Base-by-base conservation (phyloP, 352 stramenopile genomes). In the Nothophytophthora sp. region DNA sequence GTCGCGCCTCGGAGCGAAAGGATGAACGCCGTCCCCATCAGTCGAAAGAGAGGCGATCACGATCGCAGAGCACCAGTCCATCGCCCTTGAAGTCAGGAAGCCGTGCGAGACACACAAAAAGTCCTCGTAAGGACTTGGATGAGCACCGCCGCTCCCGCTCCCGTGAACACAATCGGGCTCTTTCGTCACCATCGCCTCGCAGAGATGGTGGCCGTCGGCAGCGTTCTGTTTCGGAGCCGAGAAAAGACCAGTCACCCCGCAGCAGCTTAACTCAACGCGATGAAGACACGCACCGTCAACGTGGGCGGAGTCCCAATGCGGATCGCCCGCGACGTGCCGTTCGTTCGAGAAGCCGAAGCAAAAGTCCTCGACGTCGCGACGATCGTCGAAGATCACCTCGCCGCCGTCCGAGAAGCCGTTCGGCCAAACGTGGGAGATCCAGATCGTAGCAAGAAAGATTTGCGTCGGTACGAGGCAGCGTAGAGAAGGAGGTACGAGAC, bases 331-430 rank as follows among this genome's bases (percentile, higher is more conserved):
- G 15, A 37, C 60, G 39, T 19, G 18, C 50, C 22, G 13, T 22
- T 48, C 30, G 37, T 16, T 48, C 42, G 20, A 50, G 43, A 57
- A 56, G 54, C 49, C 42, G 32, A 5, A 49, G 56, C 20, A 12
- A 15, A 18, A 49, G 27, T 29, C 33, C 22, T 0, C 18, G 8
- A 40, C 38, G 30, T 6, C 49, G 28, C 35, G 25, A 39, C 23
- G 33, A 53, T 16, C 45, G 33, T 15, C 36, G 20, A 12, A 3
- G 6, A 36, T 39, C 42, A 15, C 24, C 42, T 24, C 33, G 32
- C 4, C 33, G n/a, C 29, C 13, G 29, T 18, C 36, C 18, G 13
- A 11, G 50, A 41, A 53, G 51, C 11, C 34, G 36, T 22, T 48
- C 33, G n/a, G 15, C 15, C 10, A 52, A 27, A 18, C 34, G 29